phyloP scores from a whole-genome alignment of 352 stramenopile species.

The Phytophthora macrochlamydospora region DNA sequence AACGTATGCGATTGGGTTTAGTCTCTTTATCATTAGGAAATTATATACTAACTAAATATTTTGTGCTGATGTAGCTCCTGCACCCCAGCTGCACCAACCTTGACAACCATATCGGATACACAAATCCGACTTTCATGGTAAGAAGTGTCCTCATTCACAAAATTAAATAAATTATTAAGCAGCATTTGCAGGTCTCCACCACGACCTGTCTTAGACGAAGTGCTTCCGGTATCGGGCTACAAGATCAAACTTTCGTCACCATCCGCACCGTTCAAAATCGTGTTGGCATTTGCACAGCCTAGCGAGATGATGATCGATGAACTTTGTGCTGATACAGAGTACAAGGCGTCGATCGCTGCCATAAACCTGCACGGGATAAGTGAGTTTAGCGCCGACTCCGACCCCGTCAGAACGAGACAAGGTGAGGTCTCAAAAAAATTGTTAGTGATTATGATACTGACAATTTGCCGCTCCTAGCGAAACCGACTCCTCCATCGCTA shows the following conservation, averaged over 20 bases:
- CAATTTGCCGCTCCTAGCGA: slow-evolving; percentile 11
- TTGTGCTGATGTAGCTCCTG: slow-evolving; percentile 36
- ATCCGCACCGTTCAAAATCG: slow-evolving; percentile 8
- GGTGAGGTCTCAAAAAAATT: slow-evolving; percentile 17
- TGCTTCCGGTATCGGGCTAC: slow-evolving; percentile 68
- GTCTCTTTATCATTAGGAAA: neutral
- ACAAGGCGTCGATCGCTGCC: slow-evolving; percentile 49
- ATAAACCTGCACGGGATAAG: slow-evolving; percentile 67
- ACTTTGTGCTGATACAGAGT: slow-evolving; percentile 47
- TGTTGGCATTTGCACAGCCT: slow-evolving; percentile 37
- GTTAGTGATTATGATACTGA: neutral
- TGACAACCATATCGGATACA: slow-evolving; percentile 22
- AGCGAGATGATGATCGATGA: slow-evolving; percentile 34
- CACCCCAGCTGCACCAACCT: slow-evolving; percentile 27
- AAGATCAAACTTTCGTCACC: slow-evolving; percentile 45
- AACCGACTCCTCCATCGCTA: slow-evolving; percentile 19
- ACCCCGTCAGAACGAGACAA: slow-evolving; percentile 33
- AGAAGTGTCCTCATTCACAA: neutral
- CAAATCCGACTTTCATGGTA: slow-evolving; percentile 49
- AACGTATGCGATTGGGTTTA: slow-evolving; percentile 26
- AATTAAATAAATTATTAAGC: neutral
- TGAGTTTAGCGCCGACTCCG: slow-evolving; percentile 45
- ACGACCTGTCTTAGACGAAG: slow-evolving; percentile 42
- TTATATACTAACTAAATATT: neutral
- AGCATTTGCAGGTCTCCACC: slow-evolving; percentile 33